A percentile compares a stretch with the other conserved stretches of the same genome.
Evolutionary conservation across 2,329 filamentous ascomycete species (phyloP).

Genomic region (Colletotrichum viniferum): DNA sequence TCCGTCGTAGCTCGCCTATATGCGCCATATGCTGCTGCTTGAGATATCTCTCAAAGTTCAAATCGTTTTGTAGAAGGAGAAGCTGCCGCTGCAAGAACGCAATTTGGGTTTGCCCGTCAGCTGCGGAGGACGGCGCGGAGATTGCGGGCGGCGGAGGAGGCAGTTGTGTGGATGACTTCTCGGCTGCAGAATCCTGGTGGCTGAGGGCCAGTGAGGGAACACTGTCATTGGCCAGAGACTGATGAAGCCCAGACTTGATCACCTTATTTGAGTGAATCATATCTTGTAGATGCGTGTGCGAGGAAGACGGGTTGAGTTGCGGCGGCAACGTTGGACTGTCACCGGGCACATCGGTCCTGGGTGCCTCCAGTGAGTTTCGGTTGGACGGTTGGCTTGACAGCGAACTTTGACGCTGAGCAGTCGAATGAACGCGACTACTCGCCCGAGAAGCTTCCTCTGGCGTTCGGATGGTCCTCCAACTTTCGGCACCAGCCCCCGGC

Average conservation of each 20-base stretch:
- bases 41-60: conserved; percentile 83
- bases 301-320: conserved; percentile 49
- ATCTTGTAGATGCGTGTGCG: conserved; percentile 63
- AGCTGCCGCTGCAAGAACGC: conserved; percentile 73
- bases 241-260: conserved; percentile 59
- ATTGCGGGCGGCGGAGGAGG: conserved; percentile 29
- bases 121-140: conserved; percentile 9
- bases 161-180: conserved; percentile 37
- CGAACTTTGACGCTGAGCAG: conserved; percentile 47
- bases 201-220: conserved; percentile 58
- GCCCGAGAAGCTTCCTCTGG: conserved; percentile 49
- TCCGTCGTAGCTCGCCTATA: conserved; percentile 77
- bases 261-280: conserved; percentile 65
- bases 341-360: conserved; percentile 37
- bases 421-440: conserved; percentile 41
- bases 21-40: conserved; percentile 84
- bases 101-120: conserved; percentile 42
- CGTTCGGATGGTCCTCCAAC: conserved; percentile 60
- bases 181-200: conserved; percentile 50
- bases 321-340: conserved; percentile 71
- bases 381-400: conserved; percentile 57
- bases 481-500: conserved; percentile 37
- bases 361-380: conserved; percentile 40
- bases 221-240: conserved; percentile 62
- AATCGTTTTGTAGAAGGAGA: conserved; percentile 77